Percentiles rank a stretch among this genome's conserved stretches.
These are phyloP conservation scores for Syzygium jambos DNA, from an alignment of 345 rosid genomes.

Conservation along the genomic window DNA sequence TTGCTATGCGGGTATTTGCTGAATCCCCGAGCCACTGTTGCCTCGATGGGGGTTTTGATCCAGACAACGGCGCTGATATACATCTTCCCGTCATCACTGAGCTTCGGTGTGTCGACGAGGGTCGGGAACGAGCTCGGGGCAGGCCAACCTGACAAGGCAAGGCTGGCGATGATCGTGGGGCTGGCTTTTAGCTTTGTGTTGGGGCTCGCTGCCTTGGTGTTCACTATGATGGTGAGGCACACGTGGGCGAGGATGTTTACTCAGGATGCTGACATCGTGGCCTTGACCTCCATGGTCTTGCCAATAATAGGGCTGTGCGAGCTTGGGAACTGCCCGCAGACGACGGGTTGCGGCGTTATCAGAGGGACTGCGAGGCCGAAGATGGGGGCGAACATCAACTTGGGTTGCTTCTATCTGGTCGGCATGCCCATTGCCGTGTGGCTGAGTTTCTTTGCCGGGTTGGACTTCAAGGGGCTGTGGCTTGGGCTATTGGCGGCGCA, in stretches of 20 bases:
- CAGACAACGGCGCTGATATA: slow-evolving; percentile 77
- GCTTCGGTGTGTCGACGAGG: slow-evolving; percentile 69
- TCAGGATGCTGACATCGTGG: slow-evolving; percentile 43
- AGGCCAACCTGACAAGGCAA: slow-evolving; percentile 46
- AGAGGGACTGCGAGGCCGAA: slow-evolving; percentile 85
- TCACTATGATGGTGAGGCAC: slow-evolving; percentile 43
- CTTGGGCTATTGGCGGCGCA: slow-evolving; percentile 85
- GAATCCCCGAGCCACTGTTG: slow-evolving; percentile 72
- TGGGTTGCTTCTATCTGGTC: slow-evolving; percentile 73
- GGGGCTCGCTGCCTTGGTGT: slow-evolving; percentile 46
- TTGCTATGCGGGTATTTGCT: slow-evolving; percentile 58
- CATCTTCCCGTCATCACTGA: slow-evolving; percentile 82
- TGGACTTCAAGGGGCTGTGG: slow-evolving; percentile 78
- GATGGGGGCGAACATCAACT: slow-evolving; percentile 72
- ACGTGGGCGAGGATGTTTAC: slow-evolving; percentile 77
- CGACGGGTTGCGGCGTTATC: slow-evolving; percentile 73
- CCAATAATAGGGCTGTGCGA: slow-evolving; percentile 84
- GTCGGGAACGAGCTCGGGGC: slow-evolving; percentile 82
- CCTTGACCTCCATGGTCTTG: slow-evolving; percentile 55
- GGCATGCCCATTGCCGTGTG: slow-evolving; percentile 82
- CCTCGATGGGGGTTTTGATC: slow-evolving; percentile 86
- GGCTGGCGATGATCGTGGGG: slow-evolving; percentile 47
- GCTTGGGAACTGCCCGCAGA: slow-evolving; percentile 88
- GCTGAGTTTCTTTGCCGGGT: slow-evolving; percentile 46
- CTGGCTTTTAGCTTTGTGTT: slow-evolving; percentile 43